A percentile compares a stretch with the other conserved stretches of the same genome.
Evolutionary conservation across 345 rosid species (phyloP).

Genomic region (Gossypioides kirkii): DNA sequence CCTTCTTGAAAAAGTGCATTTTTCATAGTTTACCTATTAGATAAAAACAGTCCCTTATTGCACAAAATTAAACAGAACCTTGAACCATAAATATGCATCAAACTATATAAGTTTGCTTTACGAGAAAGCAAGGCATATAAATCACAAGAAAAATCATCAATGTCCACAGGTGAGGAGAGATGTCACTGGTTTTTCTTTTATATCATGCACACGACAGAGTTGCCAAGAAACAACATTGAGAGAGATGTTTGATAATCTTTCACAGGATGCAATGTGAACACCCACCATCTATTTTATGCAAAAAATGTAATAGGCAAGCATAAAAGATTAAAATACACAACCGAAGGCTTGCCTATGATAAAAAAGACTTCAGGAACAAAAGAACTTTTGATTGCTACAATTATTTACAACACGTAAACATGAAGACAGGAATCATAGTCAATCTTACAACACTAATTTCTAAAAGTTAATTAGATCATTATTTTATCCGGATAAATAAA

Average conservation of each 20-base stretch:
- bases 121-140: background rate
- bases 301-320: background rate
- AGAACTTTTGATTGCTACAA: background rate
- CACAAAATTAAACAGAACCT: background rate
- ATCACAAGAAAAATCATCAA: background rate
- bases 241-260: background rate
- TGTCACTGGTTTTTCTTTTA: background rate
- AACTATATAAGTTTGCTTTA: background rate
- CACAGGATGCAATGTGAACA: background rate
- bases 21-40: background rate
- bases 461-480: too few species aligned
- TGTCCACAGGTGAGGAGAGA: background rate
- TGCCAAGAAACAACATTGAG: background rate
- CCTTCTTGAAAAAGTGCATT: background rate
- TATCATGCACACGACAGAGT: background rate
- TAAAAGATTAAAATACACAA: background rate
- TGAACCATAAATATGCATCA: background rate
- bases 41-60: background rate
- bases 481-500: too few species aligned
- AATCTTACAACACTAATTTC: too few species aligned
- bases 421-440: too few species aligned
- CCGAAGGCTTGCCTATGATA: background rate
- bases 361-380: background rate
- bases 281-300: background rate
- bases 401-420: background rate